Percentiles rank a stretch among this genome's conserved stretches.
These are phyloP conservation scores for Orbilia ellipsospora DNA, from an alignment of 2,329 filamentous ascomycete species.

Conservation along the genomic window DNA sequence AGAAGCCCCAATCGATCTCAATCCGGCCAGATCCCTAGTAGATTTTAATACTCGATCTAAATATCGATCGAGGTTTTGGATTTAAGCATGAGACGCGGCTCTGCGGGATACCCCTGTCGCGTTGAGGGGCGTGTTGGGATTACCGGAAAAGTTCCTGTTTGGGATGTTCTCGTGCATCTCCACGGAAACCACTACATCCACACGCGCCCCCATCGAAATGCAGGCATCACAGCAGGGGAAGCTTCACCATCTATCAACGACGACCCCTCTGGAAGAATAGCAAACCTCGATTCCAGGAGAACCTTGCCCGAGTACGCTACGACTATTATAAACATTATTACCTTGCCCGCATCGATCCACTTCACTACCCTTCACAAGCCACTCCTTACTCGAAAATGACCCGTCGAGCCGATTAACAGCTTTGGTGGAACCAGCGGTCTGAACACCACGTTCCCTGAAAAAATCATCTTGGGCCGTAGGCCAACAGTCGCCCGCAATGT, in stretches of 20 bases:
- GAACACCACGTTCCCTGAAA: no score
- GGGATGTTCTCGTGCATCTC: background rate
- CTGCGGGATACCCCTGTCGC: background rate
- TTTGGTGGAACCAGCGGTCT: background rate
- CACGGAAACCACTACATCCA: background rate
- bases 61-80: background rate
- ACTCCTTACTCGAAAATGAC: constrained; percentile 19
- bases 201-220: background rate
- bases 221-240: background rate
- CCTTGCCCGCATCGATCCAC: no score
- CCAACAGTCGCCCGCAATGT: background rate
- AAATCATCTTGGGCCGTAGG: no score
- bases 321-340: no score
- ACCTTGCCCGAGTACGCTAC: no score
- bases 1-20: no score
- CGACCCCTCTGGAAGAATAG: background rate
- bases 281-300: no score
- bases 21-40: no score
- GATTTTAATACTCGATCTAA: no score
- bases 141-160: no score
- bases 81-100: background rate
- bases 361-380: background rate
- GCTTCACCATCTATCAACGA: background rate
- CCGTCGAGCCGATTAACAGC: constrained; percentile 10
- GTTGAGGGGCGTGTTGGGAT: background rate